phyloP scores from a whole-genome alignment of 78 protist species.

The Polysphondylium violaceum region DNA sequence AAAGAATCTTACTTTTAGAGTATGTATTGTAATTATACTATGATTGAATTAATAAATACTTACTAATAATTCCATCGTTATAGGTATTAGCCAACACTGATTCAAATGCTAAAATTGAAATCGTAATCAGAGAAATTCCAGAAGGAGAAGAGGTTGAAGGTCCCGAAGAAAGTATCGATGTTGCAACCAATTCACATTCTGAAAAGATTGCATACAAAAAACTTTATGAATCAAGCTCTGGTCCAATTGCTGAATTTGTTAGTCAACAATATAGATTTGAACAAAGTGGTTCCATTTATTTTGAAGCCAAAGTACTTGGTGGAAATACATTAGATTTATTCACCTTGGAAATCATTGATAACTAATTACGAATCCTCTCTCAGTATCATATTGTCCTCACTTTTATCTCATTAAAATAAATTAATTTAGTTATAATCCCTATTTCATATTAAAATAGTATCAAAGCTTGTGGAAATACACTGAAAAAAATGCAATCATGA shows the following conservation, averaged over 20 bases:
- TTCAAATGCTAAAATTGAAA: neutral
- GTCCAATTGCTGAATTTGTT: neutral
- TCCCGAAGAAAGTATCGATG: neutral
- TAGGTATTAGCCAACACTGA: neutral
- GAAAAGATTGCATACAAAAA: neutral
- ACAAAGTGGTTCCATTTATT: neutral
- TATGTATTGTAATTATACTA: neutral
- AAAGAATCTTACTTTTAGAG: neutral
- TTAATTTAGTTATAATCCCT: no score
- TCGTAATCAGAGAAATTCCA: neutral
- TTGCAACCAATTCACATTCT: neutral
- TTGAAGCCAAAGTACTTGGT: neutral
- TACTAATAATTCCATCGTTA: no score
- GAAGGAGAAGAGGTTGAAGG: neutral
- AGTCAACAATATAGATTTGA: neutral
- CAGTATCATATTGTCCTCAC: no score
- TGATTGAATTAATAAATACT: no score
- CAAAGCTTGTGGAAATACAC: no score
- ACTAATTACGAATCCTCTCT: no score
- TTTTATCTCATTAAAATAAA: no score
- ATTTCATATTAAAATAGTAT: no score
- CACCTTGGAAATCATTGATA: neutral
- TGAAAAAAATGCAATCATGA: no score
- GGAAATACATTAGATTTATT: neutral
- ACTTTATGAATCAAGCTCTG: neutral